Base-by-base conservation (phyloP, 2,329 filamentous ascomycete genomes). In the Coniella vitis region DNA sequence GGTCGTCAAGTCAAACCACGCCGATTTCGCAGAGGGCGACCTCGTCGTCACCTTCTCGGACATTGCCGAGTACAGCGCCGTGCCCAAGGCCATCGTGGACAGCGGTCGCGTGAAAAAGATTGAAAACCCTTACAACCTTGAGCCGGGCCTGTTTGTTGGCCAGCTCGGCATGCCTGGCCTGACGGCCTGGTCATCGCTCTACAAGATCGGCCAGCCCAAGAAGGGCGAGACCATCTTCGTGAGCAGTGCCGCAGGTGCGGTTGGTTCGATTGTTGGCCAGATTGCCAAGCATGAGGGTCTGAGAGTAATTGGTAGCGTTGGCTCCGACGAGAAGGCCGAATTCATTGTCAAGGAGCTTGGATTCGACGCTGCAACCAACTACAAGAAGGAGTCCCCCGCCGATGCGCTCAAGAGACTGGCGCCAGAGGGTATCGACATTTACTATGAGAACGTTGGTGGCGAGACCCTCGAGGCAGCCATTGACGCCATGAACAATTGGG, bases 221-320 rank as follows among this genome's bases (percentile, higher is more conserved):
- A 81, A 81, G 67, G 84, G 83, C 45, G 83, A 89, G 66, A 90
- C 86, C 35, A 88, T 95, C 61, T 89, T 91, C 65, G 76, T 95
- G 57, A 86, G 81, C 50, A 84, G 86, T 3, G 88, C 88, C 0
- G 84, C 83, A 3, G 88, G 89, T 25, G 87, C 87, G 1, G 88
- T 94, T 3, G 88, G 89, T 3, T 85, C 90, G 65, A 64, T 93
- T 7, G 88, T 93, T 17, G 88, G 88, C 5, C 88, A 93, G 68
- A 68, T 94, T 38, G 87, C 87, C 53, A 91, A 91, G 76, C 79
- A 83, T 53, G 83, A 90, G 65, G 88, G 88, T 2, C 67, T 93
- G 49, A 83, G 68, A 38, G 88, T 94, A 36, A 84, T 94, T 54
- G 89, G 88, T 16, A 87, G 82, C 45, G 87, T 89, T 10, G 88